These are phyloP conservation scores for Jatropha podagrica DNA, from an alignment of 441 rosid species.

Conservation along the genomic window DNA sequence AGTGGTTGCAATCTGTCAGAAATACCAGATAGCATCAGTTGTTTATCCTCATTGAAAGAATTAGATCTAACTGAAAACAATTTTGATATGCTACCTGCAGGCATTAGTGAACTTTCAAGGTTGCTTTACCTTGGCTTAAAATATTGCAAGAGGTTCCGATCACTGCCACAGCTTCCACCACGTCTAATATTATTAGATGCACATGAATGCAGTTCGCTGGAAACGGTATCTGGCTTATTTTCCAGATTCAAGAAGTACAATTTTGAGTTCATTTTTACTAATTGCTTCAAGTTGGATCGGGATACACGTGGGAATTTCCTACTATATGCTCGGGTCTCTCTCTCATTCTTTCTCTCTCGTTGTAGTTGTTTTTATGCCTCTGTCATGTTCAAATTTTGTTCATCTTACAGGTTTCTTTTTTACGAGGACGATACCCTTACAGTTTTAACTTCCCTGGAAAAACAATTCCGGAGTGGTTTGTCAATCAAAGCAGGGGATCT, in stretches of 20 bases:
- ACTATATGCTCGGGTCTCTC: background rate
- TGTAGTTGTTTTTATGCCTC: background rate
- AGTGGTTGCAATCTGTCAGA: background rate
- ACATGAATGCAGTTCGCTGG: background rate
- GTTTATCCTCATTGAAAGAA: background rate
- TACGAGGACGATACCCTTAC: background rate
- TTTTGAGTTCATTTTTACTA: background rate
- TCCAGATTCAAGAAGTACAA: background rate
- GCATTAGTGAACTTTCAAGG: background rate
- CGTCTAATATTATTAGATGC: background rate
- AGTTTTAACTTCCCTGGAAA: conserved; percentile 22
- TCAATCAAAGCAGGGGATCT: conserved; percentile 11
- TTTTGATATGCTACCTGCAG: background rate
- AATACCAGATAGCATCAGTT: background rate
- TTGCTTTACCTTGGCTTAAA: conserved; percentile 10
- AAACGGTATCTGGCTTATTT: background rate
- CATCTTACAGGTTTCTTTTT: background rate
- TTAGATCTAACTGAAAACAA: conserved; percentile 1
- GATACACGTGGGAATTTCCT: background rate
- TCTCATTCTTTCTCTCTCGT: background rate
- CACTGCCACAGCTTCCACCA: conserved; percentile 9
- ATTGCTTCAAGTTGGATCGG: background rate
- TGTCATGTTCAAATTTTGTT: background rate
- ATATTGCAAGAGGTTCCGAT: background rate
- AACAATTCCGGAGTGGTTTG: conserved; percentile 21